Evolutionary conservation across 1,139 yeast species (phyloP), one percentile per base, ranked within the genome.

Genomic region (Saccharomycopsis hybrid): DNA sequence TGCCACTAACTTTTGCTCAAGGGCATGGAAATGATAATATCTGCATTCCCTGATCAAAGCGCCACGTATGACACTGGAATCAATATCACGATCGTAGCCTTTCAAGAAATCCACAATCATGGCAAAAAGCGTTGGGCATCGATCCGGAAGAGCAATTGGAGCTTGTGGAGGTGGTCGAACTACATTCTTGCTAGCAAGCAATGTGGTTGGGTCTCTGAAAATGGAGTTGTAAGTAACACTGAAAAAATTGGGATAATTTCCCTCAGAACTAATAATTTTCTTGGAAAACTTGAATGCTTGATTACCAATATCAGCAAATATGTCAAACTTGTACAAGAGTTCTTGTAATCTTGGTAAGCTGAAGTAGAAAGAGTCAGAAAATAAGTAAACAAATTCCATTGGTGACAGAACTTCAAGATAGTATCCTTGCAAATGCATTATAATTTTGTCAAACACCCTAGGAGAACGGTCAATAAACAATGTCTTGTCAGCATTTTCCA

Each of bases 381-480:
- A 77, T 28, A 87, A 60, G 59, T 80, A 76, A 28, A 82, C 74
- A 60, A 73, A 85, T 51, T 80, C 80, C 44, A 70, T 72, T 50
- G 82, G 94, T 56, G 76, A 70, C 4, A 71, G 68, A 9, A 87
- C 71, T 37, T 73, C 70, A 29, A 87, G 67, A 55, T 78, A 74
- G 60, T 89, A 89, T 0, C 94, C 94, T 64, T 87, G 96, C 35
- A 89, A 66, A 67, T 89, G 96, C 52, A 69, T 62, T 57, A 78
- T 78, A 35, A 89, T 84, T 55, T 72, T 69, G 49, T 79, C 78
- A 63, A 89, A 89, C 0, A 85, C 76, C 3, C 64, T 69, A 0
- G 95, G 85, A n/a, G 83, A 81, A 43, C 96, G 67, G 64, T 89
- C 97, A 47, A 89, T 78, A 58, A 78, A 80, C n/a, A 87, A 63